Conservation (phyloP, 768 basidiomycete species). For the Mycena venus region DNA sequence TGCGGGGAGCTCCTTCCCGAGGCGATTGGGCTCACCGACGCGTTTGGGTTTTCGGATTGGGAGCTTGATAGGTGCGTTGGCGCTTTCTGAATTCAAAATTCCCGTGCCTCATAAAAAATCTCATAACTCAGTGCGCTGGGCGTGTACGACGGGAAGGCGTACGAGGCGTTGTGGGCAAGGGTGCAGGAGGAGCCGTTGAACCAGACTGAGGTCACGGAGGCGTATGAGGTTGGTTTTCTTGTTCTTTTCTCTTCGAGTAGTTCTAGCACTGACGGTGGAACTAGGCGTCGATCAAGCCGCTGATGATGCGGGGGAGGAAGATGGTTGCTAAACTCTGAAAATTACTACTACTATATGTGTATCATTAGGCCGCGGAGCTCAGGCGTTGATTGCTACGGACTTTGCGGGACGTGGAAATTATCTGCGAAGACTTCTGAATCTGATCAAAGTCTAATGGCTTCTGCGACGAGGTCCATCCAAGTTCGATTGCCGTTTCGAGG, state of each 20-base stretch:
- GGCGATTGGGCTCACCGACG: conserved; percentile 76
- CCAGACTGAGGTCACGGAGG: conserved; percentile 60
- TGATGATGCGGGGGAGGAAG: conserved; percentile 62
- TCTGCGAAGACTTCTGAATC: too few species aligned
- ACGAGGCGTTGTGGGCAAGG: conserved; percentile 74
- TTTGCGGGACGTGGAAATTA: too few species aligned
- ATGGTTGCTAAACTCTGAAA: conserved; percentile 55
- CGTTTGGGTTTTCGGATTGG: conserved; percentile 84
- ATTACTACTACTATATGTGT: too few species aligned
- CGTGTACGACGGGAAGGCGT: conserved; percentile 73
- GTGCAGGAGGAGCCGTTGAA: conserved; percentile 75
- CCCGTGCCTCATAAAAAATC: too few species aligned
- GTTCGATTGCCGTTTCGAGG: too few species aligned
- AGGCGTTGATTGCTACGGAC: too few species aligned
- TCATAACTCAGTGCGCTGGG: conserved; percentile 79
- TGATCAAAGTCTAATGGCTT: too few species aligned
- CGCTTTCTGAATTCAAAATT: background rate
- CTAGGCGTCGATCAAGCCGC: conserved; percentile 64
- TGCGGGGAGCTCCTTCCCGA: conserved; percentile 72
- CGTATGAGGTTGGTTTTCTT: conserved; percentile 62
- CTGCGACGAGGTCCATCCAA: too few species aligned
- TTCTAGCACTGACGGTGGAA: background rate
- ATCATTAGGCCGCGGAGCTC: too few species aligned
- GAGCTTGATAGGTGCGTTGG: conserved; percentile 71
- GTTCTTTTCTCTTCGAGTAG: background rate